Evolutionary conservation across 2,329 filamentous ascomycete species (phyloP).

Genomic region (Colletotrichum tabaci): DNA sequence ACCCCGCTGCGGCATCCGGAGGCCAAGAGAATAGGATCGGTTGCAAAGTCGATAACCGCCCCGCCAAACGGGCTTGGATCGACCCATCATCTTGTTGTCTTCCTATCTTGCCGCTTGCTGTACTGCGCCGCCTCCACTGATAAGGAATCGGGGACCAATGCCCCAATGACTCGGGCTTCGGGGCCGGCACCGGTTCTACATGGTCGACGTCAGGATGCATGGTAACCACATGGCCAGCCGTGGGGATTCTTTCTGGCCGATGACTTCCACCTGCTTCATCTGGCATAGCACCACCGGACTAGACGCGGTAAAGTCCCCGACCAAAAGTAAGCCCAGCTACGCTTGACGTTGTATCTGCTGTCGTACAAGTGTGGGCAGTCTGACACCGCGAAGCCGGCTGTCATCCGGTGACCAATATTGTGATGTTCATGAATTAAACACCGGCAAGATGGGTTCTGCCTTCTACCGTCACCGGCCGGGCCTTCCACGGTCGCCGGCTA

Average conservation of each 20-base stretch:
- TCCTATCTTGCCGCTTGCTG: conserved; percentile 31
- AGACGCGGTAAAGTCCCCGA: conserved; percentile 27
- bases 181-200: not conserved
- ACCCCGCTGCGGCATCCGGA: conserved; percentile 34
- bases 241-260: not conserved
- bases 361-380: conserved; percentile 13
- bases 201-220: conserved; percentile 34
- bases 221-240: conserved; percentile 26
- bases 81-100: not conserved
- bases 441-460: not conserved
- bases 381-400: conserved; percentile 20
- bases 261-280: conserved; percentile 33
- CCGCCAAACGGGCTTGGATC: conserved; percentile 16
- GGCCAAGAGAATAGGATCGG: conserved; percentile 31
- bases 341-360: conserved; percentile 22
- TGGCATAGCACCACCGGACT: conserved; percentile 6
- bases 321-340: not conserved
- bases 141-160: conserved; percentile 5
- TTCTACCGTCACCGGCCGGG: not conserved
- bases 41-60: conserved; percentile 20
- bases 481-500: not conserved
- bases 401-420: conserved; percentile 34
- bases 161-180: conserved; percentile 34
- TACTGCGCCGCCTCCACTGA: conserved; percentile 34
- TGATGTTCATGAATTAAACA: conserved; percentile 25